Evolutionary conservation across 257 asterid species (phyloP).

Genomic region (Verbena officinalis): DNA sequence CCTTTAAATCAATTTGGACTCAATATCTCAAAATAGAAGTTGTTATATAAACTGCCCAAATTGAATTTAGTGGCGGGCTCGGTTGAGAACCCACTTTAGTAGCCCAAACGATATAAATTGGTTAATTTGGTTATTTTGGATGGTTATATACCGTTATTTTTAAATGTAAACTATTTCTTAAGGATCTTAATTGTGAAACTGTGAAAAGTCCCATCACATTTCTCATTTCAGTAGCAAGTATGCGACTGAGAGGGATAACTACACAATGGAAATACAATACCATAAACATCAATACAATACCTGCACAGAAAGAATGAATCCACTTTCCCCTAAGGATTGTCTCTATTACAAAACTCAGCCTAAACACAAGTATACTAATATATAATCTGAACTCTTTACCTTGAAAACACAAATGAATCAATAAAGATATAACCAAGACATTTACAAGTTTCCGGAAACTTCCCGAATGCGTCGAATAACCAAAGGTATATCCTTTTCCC

Average conservation of each 20-base stretch:
- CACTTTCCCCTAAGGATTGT: not conserved
- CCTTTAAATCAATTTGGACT: too few relatives aligned
- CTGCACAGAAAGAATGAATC: conserved; percentile 18
- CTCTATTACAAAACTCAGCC: not conserved
- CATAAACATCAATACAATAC: not conserved
- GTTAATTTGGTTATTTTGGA: too few relatives aligned
- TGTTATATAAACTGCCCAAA: too few relatives aligned
- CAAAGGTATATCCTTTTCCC: conserved; percentile 44
- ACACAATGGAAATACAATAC: not conserved
- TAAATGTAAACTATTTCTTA: too few relatives aligned
- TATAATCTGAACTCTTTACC: conserved; percentile 1
- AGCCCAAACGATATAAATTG: too few relatives aligned
- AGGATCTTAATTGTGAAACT: not conserved
- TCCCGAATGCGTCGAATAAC: conserved; percentile 50
- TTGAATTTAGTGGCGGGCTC: too few relatives aligned
- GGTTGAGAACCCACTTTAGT: too few relatives aligned
- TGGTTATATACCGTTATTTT: too few relatives aligned
- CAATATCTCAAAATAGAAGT: too few relatives aligned
- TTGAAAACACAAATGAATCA: conserved; percentile 2
- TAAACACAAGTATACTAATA: not conserved
- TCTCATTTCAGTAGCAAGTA: not conserved
- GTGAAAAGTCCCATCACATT: not conserved
- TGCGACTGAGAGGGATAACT: not conserved
- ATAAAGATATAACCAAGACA: conserved; percentile 33
- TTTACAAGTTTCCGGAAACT: conserved; percentile 42